These are phyloP conservation scores for Breviolum minutum DNA, from an alignment of 73 alveolate species.

Conservation along the genomic window DNA sequence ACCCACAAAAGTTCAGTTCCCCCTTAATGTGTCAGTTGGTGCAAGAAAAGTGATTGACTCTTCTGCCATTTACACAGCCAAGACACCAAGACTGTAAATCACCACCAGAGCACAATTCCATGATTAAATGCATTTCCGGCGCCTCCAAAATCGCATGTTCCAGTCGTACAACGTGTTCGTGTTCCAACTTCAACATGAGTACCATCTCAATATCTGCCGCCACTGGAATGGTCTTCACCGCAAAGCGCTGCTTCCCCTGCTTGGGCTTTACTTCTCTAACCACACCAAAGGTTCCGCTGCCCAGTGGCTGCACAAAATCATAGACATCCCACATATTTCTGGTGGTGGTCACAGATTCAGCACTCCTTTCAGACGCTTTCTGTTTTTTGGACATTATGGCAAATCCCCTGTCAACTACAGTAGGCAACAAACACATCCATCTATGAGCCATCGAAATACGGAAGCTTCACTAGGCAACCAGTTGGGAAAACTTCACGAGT, in stretches of 20 bases:
- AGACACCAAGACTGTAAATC: conserved; percentile 27
- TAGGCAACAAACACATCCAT: too few species aligned
- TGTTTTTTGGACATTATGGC: neutral
- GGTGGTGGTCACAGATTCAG: neutral
- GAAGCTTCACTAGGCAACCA: too few species aligned
- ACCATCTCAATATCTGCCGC: conserved; percentile 4
- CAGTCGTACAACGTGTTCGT: neutral
- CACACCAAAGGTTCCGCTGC: conserved; percentile 71
- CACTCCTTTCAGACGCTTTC: neutral
- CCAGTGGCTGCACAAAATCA: conserved; percentile 20
- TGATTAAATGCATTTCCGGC: conserved; percentile 2
- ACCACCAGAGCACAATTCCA: conserved; percentile 64
- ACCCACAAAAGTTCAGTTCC: neutral
- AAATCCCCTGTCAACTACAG: too few species aligned
- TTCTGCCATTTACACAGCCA: neutral
- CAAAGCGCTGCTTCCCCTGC: neutral
- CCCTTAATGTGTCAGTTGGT: too few species aligned
- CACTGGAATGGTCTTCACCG: conserved; percentile 55
- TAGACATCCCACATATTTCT: conserved; percentile 16
- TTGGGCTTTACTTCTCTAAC: conserved; percentile 24
- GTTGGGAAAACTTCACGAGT: too few species aligned
- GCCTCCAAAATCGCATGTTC: neutral
- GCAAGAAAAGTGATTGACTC: too few species aligned
- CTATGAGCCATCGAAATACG: neutral
- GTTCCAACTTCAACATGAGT: conserved; percentile 11